These are phyloP conservation scores for Metarhizium humberi DNA, from an alignment of 2,329 filamentous ascomycete species.

Conservation along the genomic window DNA sequence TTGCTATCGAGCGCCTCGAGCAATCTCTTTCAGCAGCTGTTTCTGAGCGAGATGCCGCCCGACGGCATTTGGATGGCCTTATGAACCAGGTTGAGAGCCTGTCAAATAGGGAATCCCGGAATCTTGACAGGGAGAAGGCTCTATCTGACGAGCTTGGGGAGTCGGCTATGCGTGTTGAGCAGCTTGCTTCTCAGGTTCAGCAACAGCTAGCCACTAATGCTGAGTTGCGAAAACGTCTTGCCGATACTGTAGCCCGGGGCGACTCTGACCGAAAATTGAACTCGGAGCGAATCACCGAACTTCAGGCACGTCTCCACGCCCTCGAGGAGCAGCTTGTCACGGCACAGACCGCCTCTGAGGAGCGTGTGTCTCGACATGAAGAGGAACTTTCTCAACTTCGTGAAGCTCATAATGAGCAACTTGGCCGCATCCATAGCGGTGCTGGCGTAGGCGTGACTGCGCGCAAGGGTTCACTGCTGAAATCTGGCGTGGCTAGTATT, in stretches of 20 bases:
- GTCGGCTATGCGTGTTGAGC: constrained; percentile 69
- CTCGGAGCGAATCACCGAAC: constrained; percentile 69
- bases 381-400: constrained; percentile 70
- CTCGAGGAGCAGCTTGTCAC: constrained; percentile 78
- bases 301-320: constrained; percentile 70
- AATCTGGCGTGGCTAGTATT: constrained; percentile 20
- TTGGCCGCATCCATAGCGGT: constrained; percentile 60
- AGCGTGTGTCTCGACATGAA: constrained; percentile 73
- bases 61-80: constrained; percentile 54
- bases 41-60: constrained; percentile 63
- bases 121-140: constrained; percentile 50
- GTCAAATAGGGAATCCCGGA: constrained; percentile 44
- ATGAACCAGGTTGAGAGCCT: constrained; percentile 51
- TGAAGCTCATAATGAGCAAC: constrained; percentile 66
- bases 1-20: constrained; percentile 57
- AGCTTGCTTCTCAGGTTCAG: constrained; percentile 69
- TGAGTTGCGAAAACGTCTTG: constrained; percentile 64
- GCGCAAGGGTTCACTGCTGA: constrained; percentile 24
- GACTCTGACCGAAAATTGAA: constrained; percentile 76
- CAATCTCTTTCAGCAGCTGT: constrained; percentile 59
- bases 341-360: constrained; percentile 81
- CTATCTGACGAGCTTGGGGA: constrained; percentile 62
- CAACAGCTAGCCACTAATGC: constrained; percentile 73
- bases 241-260: constrained; percentile 71
- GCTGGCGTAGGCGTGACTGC: constrained; percentile 19